Percentiles rank a stretch among this genome's conserved stretches.
Evolutionary conservation across 2,329 filamentous ascomycete genomes (phyloP).

Genomic region (Diaporthe capsici): DNA sequence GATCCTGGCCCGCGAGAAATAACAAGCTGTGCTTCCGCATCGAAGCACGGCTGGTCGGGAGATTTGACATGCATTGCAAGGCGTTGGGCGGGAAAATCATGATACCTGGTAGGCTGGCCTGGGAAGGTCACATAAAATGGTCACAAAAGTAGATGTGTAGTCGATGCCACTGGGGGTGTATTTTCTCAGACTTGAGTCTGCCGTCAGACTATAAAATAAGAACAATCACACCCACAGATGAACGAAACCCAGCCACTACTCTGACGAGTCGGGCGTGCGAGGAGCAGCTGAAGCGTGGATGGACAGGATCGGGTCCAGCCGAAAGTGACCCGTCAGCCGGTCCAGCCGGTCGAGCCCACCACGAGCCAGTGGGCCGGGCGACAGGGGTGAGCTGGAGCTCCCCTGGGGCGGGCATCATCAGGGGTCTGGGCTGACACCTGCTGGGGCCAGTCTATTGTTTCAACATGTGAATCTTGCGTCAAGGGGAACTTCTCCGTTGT

Average conservation of each 20-base stretch:
- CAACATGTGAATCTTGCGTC: slow-evolving; percentile 41
- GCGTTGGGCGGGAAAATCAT: slow-evolving; percentile 41
- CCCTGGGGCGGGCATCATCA: slow-evolving; percentile 21
- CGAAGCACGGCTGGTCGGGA: neutral
- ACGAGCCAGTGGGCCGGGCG: neutral
- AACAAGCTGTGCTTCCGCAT: slow-evolving; percentile 32
- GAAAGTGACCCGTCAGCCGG: slow-evolving; percentile 16
- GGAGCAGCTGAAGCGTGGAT: neutral
- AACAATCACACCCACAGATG: neutral
- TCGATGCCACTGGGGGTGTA: neutral
- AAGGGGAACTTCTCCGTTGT: slow-evolving; percentile 39
- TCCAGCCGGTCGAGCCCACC: slow-evolving; percentile 15
- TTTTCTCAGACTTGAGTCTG: neutral
- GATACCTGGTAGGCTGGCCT: slow-evolving; percentile 36
- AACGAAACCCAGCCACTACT: neutral
- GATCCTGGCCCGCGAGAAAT: slow-evolving; percentile 78
- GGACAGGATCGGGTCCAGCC: slow-evolving; percentile 27
- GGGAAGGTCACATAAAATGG: neutral
- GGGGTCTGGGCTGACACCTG: slow-evolving; percentile 33
- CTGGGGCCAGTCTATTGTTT: slow-evolving; percentile 35
- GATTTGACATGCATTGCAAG: slow-evolving; percentile 41
- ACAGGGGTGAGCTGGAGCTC: slow-evolving; percentile 32
- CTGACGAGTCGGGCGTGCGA: neutral
- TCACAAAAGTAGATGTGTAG: slow-evolving; percentile 2
- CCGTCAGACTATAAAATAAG: neutral